Evolutionary conservation across 1,284 basidiomycete genomes (phyloP).

Genomic region (Porogramme epimiltina): DNA sequence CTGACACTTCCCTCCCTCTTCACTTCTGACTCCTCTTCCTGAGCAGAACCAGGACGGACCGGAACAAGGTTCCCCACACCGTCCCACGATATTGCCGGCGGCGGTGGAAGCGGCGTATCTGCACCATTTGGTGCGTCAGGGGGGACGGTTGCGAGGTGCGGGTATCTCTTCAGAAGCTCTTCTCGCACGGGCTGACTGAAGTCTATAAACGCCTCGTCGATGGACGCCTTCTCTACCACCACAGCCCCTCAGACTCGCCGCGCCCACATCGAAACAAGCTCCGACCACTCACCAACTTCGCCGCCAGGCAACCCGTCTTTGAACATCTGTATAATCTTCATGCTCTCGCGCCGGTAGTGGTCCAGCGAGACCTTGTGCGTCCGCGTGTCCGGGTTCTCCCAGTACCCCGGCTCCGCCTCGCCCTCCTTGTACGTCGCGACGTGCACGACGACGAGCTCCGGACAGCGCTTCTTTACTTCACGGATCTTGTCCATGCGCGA

Average conservation of each 20-base stretch:
- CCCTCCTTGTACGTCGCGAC: conserved; percentile 95
- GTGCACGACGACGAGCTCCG: conserved; percentile 84
- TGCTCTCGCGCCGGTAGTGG: conserved; percentile 88
- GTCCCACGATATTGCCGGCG: conserved; percentile 72
- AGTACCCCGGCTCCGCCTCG: conserved; percentile 86
- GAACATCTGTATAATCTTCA: conserved; percentile 88
- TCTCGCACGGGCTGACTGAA: conserved; percentile 80
- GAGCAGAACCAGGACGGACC: conserved; percentile 35
- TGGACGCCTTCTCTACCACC: conserved; percentile 75
- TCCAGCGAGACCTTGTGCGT: conserved; percentile 98
- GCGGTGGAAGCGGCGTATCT: conserved; percentile 83
- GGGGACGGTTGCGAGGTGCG: conserved; percentile 75
- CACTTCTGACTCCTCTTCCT: background rate
- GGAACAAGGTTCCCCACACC: conserved; percentile 74
- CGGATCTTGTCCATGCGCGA: conserved; percentile 79
- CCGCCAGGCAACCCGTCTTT: conserved; percentile 75
- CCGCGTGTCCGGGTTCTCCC: conserved; percentile 81
- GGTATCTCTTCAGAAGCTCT: conserved; percentile 71
- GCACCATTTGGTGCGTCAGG: conserved; percentile 67
- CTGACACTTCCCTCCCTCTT: too few species aligned
- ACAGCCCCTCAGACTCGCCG: background rate
- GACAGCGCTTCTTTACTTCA: conserved; percentile 86
- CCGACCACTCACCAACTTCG: conserved; percentile 57
- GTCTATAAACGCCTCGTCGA: conserved; percentile 90
- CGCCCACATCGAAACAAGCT: background rate